Evolutionary conservation across 805 yeast species (phyloP).

Genomic region (Saccharomycopsis microspora): DNA sequence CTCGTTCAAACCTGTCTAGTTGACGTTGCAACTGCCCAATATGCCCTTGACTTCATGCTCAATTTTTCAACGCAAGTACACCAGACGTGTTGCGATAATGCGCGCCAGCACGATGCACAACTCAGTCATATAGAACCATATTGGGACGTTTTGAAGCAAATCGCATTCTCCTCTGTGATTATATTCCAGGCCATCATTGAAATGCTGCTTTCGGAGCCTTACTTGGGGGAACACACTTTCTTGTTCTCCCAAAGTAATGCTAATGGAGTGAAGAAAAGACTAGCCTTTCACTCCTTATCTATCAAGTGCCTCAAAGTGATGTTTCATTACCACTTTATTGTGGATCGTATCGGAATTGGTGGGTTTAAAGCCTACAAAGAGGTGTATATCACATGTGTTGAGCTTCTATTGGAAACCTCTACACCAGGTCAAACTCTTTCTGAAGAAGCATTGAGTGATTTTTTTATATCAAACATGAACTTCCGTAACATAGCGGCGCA

Average conservation of each 20-base stretch:
- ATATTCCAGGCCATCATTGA: constrained; percentile 17
- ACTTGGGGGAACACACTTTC: not conserved
- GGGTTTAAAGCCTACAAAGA: constrained; percentile 19
- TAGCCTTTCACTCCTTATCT: not conserved
- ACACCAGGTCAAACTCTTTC: too few species aligned
- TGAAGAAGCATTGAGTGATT: constrained; percentile 10
- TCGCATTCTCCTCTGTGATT: constrained; percentile 13
- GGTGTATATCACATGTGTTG: constrained; percentile 1
- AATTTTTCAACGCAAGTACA: not conserved
- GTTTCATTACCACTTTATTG: constrained; percentile 19
- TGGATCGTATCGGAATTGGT: constrained; percentile 19
- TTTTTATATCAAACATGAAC: constrained; percentile 3
- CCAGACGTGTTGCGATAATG: not conserved
- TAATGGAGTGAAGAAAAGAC: not conserved
- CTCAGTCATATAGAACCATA: not conserved
- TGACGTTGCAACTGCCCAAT: not conserved
- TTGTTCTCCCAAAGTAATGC: not conserved
- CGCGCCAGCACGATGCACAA: not conserved
- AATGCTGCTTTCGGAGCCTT: not conserved
- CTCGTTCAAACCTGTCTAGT: not conserved
- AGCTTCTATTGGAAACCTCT: not conserved
- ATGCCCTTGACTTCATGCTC: not conserved
- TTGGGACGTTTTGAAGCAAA: constrained; percentile 9
- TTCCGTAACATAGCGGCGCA: constrained; percentile 1
- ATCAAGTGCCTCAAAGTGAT: constrained; percentile 16